A percentile compares a stretch with the other conserved stretches of the same genome.
Conservation (phyloP, 805 yeast genomes). For the Wickerhamomyces bovis region DNA sequence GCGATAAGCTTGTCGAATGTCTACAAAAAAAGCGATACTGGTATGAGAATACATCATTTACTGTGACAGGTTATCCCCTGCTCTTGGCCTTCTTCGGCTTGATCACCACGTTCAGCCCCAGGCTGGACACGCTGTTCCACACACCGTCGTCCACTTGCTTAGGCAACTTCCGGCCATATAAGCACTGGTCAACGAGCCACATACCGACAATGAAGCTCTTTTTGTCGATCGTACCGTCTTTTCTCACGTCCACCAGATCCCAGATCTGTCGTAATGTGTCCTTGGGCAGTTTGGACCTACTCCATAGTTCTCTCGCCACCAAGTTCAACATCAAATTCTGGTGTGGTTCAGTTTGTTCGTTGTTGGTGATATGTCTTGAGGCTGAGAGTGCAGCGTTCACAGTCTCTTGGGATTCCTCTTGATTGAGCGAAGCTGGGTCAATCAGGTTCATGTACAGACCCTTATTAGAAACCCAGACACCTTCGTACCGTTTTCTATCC, state of each 20-base stretch:
- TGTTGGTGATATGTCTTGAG: conserved; percentile 25
- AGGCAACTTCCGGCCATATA: conserved; percentile 90
- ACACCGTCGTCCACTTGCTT: conserved; percentile 55
- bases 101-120: conserved; percentile 32
- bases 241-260: conserved; percentile 60
- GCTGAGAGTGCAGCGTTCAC: conserved; percentile 22
- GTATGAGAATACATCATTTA: background rate
- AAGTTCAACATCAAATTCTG: conserved; percentile 28
- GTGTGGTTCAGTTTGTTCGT: conserved; percentile 12
- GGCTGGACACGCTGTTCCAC: conserved; percentile 71
- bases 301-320: conserved; percentile 78
- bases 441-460: conserved; percentile 48
- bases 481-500: conserved; percentile 87
- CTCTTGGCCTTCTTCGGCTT: conserved; percentile 19
- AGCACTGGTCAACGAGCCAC: conserved; percentile 96
- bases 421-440: conserved; percentile 12
- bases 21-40: background rate
- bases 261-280: conserved; percentile 58
- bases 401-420: conserved; percentile 17
- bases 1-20: background rate
- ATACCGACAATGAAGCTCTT: conserved; percentile 91
- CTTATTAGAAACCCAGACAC: conserved; percentile 87
- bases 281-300: conserved; percentile 62
- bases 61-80: background rate
- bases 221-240: conserved; percentile 71